Base-by-base conservation (phyloP, 805 yeast genomes). In the Myxozyma nipponensis region DNA sequence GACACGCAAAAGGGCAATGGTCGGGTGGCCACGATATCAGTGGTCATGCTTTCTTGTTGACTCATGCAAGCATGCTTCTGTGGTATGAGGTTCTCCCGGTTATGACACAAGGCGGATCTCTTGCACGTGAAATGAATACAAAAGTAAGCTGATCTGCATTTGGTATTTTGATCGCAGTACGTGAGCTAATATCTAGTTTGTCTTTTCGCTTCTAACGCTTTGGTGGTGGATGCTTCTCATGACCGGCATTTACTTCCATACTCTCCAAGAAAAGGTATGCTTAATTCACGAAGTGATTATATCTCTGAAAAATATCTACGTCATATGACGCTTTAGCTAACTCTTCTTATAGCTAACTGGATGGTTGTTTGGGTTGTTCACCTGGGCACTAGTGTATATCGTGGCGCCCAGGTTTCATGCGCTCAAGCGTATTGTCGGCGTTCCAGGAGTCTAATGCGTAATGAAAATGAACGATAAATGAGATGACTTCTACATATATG, bases 1-100 rank as follows among this genome's bases (percentile, higher is more conserved):
- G 93, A 65, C 45, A 63, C 53, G 25, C 77, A 62, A 88, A 82
- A 44, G 84, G 98, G 0, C 50, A 61, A 15, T 85, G 91, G 93
- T 54, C 58, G 5, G 88, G 96, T 0, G 98, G 98, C 0, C 96
- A 88, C 64, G 98, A 93, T 69, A 96, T 98, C 3, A 83, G 91
- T 54, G 98, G 98, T 0, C 98, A 93, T 64, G 83, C 87, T 1
- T 93, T 90, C 61, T 66, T 93, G 38, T 70, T 91, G 40, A 76
- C 83, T 3, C 84, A 83, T 51, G 74, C 86, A 6, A 77, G 83
- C 26, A 64, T 83, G 48, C 77, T 84, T 49, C 62, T 91, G 57
- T 72, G 85, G 62, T 79, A 80, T 49, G 96, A 90, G 63, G 63
- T 79, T 5, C 52, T 73, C 21, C 81, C 78, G 53, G 60, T 64